Percentiles rank a stretch among this genome's conserved stretches.
These are phyloP conservation scores for Sicyos baderoa DNA, from an alignment of 306 rosid genomes.

Conservation along the genomic window DNA sequence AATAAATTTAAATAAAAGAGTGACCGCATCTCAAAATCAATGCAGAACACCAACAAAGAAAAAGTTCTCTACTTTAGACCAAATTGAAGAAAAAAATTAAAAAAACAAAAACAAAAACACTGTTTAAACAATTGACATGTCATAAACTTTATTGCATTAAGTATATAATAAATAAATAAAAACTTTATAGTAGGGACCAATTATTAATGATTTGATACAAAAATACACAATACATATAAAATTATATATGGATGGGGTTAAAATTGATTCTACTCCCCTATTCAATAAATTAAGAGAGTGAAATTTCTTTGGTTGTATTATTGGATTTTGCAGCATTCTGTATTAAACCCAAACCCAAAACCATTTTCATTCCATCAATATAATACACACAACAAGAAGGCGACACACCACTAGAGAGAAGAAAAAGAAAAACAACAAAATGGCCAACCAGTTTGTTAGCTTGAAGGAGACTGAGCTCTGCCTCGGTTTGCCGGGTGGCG, in stretches of 20 bases:
- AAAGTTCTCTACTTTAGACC: not conserved
- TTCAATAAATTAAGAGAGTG: slow-evolving; percentile 15
- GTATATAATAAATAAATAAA: slow-evolving; percentile 9
- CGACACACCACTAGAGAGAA: not conserved
- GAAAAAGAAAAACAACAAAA: not conserved
- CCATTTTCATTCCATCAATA: slow-evolving; percentile 20
- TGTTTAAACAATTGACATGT: not conserved
- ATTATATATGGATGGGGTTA: not conserved
- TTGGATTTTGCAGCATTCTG: slow-evolving; percentile 31
- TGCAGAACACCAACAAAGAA: no score
- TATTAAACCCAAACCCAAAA: slow-evolving; percentile 26
- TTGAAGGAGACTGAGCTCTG: slow-evolving; percentile 68
- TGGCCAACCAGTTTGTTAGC: slow-evolving; percentile 24
- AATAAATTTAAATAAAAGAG: no score
- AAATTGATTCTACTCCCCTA: not conserved
- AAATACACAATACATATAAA: not conserved
- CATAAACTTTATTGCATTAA: slow-evolving; percentile 9
- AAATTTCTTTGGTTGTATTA: slow-evolving; percentile 37
- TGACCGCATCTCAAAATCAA: no score
- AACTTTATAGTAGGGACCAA: slow-evolving; percentile 17
- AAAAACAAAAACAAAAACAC: no score
- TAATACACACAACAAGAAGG: slow-evolving; percentile 27
- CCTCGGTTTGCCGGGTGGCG: slow-evolving; percentile 49
- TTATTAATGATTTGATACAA: not conserved
- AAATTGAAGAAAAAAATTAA: no score